Evolutionary conservation across 2,329 filamentous ascomycete species (phyloP).

Genomic region (Aureobasidium mangrovei): DNA sequence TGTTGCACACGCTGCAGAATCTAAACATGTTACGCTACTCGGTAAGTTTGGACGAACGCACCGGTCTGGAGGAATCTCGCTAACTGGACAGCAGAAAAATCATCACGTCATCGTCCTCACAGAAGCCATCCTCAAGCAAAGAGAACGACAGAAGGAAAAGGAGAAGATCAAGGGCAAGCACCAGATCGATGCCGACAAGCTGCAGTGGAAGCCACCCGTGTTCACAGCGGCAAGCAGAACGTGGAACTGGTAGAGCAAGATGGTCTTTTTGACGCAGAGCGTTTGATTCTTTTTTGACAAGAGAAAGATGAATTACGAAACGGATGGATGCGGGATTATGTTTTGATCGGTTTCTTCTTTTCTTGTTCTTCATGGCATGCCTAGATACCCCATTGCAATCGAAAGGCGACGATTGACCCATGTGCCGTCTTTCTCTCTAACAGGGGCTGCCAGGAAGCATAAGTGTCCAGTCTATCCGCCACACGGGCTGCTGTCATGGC

Average conservation of each 20-base stretch:
- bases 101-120: slow-evolving; percentile 94
- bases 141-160: slow-evolving; percentile 60
- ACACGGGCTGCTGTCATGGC: slow-evolving; percentile 13
- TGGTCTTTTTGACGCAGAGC: not conserved
- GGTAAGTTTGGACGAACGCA: slow-evolving; percentile 30
- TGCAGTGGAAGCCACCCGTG: slow-evolving; percentile 94
- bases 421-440: slow-evolving; percentile 8
- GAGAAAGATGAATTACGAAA: slow-evolving; percentile 8
- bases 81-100: slow-evolving; percentile 50
- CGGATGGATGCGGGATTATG: slow-evolving; percentile 2
- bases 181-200: slow-evolving; percentile 64
- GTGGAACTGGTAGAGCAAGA: slow-evolving; percentile 71
- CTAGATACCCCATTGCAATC: slow-evolving; percentile 13
- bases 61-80: not conserved
- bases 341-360: slow-evolving; percentile 8
- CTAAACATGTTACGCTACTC: slow-evolving; percentile 93
- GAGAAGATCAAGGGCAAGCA: slow-evolving; percentile 69
- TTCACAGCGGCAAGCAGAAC: slow-evolving; percentile 84
- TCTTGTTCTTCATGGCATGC: slow-evolving; percentile 7
- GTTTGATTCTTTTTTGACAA: not conserved
- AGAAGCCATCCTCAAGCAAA: slow-evolving; percentile 63
- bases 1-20: slow-evolving; percentile 88
- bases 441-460: slow-evolving; percentile 9
- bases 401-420: slow-evolving; percentile 4
- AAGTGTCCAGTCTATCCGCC: slow-evolving; percentile 15